A percentile compares a stretch with the other conserved stretches of the same genome.
These are phyloP conservation scores for Kurtzmaniella natalensis DNA, from an alignment of 1,139 yeast genomes.

Conservation along the genomic window DNA sequence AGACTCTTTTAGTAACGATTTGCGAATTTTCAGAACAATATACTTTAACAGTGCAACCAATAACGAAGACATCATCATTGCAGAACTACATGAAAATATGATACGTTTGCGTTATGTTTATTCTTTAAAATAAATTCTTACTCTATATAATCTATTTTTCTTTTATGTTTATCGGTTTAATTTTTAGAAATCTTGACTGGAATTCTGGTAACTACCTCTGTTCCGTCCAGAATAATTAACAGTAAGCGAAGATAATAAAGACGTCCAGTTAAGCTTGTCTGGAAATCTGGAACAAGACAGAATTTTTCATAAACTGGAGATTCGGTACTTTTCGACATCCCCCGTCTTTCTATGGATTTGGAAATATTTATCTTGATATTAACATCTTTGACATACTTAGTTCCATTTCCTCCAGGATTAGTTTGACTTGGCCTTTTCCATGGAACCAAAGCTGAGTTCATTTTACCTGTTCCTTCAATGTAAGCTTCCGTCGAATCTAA, in stretches of 20 bases:
- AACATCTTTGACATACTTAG: not conserved
- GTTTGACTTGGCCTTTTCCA: too few species aligned
- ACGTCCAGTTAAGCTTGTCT: constrained; percentile 3
- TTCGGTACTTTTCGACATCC: not conserved
- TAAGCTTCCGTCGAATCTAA: constrained; percentile 1
- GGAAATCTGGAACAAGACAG: constrained; percentile 5
- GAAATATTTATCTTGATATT: not conserved
- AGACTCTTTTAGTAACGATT: too few species aligned
- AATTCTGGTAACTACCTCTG: constrained; percentile 1
- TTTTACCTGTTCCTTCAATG: not conserved
- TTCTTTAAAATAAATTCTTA: too few species aligned
- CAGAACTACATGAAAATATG: too few species aligned
- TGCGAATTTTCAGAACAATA: too few species aligned
- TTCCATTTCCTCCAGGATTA: too few species aligned
- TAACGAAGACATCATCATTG: too few species aligned
- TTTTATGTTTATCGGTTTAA: too few species aligned
- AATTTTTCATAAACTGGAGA: constrained; percentile 5
- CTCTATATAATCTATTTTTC: too few species aligned
- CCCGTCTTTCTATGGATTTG: not conserved
- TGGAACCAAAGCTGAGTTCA: not conserved
- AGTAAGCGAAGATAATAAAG: constrained; percentile 3
- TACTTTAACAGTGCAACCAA: too few species aligned
- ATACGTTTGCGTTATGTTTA: too few species aligned
- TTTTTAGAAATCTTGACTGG: constrained; percentile 2
- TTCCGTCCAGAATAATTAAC: constrained; percentile 5